Evolutionary conservation across 345 rosid genomes (phyloP), one percentile per base, ranked within the genome.

Genomic region (Garcia nutans): DNA sequence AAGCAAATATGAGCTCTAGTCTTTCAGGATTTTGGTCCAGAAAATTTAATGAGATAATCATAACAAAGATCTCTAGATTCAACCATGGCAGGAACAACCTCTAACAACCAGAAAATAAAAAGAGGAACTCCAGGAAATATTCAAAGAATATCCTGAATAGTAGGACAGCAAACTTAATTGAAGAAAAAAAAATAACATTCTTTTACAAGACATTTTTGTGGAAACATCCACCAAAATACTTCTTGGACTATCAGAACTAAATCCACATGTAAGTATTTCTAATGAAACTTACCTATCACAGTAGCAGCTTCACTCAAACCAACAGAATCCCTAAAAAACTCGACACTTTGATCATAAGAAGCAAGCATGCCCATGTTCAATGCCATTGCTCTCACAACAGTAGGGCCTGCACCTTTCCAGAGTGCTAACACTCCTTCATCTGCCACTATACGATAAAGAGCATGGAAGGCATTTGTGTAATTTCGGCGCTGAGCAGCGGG

Each of bases 281-380:
- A 67, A 63, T 55, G 56, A 74, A 67, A 15, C 80, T 74, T 77
- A 86, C 89, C 89, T 12, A 96, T 1, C 0, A 96, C 93, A 0
- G 97, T 93, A 75, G 98, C 68, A 17, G 75, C 85, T 80, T 96
- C 99, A 22, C 98, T 92, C 8, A 88, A 60, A 67, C 96, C 96
- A 74, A 90, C 83, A 33, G 86, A 71, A 82, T 93, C 99, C 83
- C 84, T 93, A 88, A 82, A 89, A 76, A 93, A 88, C 78, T 96
- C 99, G 69, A 93, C 97, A 89, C 87, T 87, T 80, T 96, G 99
- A 81, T 93, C 99, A 73, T 96, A 96, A 67, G 99, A 96, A 45
- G 99, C 99, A 89, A 93, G 99, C 99, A 96, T 93, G 70, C 99
- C 99, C 99, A 92, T 96, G 89, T 96, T 96, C 91, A 96, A 84